Evolutionary conservation across 768 basidiomycete species (phyloP), one percentile per base, ranked within the genome.

Genomic region (Pleurotus cornucopiae): DNA sequence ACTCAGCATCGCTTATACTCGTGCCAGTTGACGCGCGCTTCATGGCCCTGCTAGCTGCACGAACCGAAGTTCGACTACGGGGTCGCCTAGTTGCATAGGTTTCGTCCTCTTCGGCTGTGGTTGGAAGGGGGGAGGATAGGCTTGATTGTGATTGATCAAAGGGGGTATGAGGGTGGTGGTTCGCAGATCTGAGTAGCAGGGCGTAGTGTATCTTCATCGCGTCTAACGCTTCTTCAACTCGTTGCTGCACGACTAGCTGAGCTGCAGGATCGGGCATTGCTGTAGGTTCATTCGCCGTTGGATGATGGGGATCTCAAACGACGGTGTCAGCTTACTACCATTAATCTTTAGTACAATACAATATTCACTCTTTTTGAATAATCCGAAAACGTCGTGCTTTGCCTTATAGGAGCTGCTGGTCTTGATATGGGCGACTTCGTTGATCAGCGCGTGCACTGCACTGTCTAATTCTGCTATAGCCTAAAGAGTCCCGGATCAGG

Each of bases 191-290:
- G 43, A 77, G 58, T 18, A 89, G 71, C 2, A 76, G 67, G 38
- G 72, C 66, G 62, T 89, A 85, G 57, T 89, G 85, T 7, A 75
- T 64, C 69, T 82, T 87, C 57, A 90, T 76, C 6, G 73, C 68
- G 34, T 79, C 75, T 20, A 90, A 67, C 1, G 77, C 74, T 3
- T 68, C 64, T 46, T 77, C 71, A 16, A 84, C 67, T 34, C 77
- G 79, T 58, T 81, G 76, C 40, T 77, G 63, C 21, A 67, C 62
- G 4, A 61, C 30, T 7, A 34, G 30, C 30, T 9, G 53, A 16
- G 58, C 59, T 39, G 59, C 40, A 41, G 57, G 54, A n/a, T 66
- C 61, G 21, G 44, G 23, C 14, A 34, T 34, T 26, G 25, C 26
- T 2, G 30, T 30, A 16, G 16, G 21, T 9, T 30, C 46, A 7